Evolutionary conservation across 176 grass and related monocot species (phyloP), one percentile per base, ranked within the genome.

Genomic region (Secale cereale): DNA sequence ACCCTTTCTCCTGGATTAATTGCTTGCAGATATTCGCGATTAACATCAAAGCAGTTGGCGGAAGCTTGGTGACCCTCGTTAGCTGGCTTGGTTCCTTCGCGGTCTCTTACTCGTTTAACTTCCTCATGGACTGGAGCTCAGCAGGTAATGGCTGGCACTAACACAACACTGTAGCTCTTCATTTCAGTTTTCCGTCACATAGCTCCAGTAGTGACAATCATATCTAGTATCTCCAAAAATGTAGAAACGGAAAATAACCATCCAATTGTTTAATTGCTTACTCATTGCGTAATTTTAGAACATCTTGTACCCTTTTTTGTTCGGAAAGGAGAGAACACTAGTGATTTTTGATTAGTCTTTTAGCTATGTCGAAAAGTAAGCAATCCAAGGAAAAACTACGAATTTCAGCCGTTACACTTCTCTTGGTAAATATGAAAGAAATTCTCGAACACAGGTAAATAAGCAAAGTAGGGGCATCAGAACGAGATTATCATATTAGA

Each of bases 1-100:
- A n/a, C 83, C 14, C 29, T 27, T 56, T 36, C 13, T 56, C 3
- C 15, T 76, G 16, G 36, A 66, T 80, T 8, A 22, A 72, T 68
- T 85, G 4, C 35, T 10, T 67, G 56, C 89, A 97, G 91, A 93
- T 97, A 93, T 97, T 97, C 85, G 82, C 94, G 15, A 87, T 93
- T 26, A 79, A 97, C 83, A 91, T 97, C 79, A 97, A 97, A 88
- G 94, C 91, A 90, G 76, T 87, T 16, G 94, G 87, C 39, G 94
- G 94, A 87, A 89, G 94, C 79, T 71, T 97, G 61, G 91, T 96
- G 36, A 96, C 91, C 27, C 84, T 93, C 54, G 89, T 97, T 32
- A 91, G 83, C 30, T 97, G 94, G 94, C 36, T 87, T 29, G 86
- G 88, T 56, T 97, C 94, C 75, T 97, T 93, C 6, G 89, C 67